A percentile compares a stretch with the other conserved stretches of the same genome.
Conservation (phyloP, 371 early-diverging fungal genomes). For the Catenaria anguillulae region DNA sequence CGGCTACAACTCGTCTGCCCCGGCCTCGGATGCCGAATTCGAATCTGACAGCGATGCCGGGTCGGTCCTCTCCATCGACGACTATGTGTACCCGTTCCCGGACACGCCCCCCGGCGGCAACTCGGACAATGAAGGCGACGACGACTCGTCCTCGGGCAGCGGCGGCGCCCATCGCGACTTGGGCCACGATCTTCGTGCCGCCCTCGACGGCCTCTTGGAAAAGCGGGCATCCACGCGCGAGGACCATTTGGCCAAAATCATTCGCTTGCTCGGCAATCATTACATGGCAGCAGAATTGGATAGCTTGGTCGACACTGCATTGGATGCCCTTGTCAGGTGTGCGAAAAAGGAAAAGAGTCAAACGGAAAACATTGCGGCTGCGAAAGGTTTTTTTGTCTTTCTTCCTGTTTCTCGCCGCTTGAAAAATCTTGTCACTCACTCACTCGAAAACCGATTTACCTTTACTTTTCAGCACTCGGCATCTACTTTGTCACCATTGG, state of each 20-base stretch:
- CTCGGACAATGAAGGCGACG: conserved; percentile 8
- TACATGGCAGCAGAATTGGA: conserved; percentile 31
- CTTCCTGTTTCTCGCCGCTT: background rate
- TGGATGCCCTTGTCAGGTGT: conserved; percentile 41
- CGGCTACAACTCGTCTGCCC: background rate
- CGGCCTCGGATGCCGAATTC: background rate
- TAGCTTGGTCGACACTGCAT: conserved; percentile 21
- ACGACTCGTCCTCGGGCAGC: conserved; percentile 22
- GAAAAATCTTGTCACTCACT: background rate
- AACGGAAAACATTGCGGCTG: conserved; percentile 43
- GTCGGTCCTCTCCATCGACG: background rate
- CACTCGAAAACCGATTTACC: conserved; percentile 4
- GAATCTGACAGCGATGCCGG: background rate
- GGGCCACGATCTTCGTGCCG: conserved; percentile 14
- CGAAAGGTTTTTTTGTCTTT: conserved; percentile 21
- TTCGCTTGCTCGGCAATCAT: conserved; percentile 26
- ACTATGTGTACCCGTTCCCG: background rate
- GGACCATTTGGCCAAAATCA: conserved; percentile 24
- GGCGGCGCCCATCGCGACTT: conserved; percentile 27
- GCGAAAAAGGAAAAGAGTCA: conserved; percentile 32
- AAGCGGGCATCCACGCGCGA: conserved; percentile 25
- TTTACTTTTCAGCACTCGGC: conserved; percentile 24
- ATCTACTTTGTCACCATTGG: conserved; percentile 53
- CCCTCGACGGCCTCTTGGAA: background rate
- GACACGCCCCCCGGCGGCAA: background rate